Percentiles rank a stretch among this genome's conserved stretches.
phyloP scores from a whole-genome alignment of 2,329 filamentous ascomycete genomes.

The Leptosphaerulina australis region DNA sequence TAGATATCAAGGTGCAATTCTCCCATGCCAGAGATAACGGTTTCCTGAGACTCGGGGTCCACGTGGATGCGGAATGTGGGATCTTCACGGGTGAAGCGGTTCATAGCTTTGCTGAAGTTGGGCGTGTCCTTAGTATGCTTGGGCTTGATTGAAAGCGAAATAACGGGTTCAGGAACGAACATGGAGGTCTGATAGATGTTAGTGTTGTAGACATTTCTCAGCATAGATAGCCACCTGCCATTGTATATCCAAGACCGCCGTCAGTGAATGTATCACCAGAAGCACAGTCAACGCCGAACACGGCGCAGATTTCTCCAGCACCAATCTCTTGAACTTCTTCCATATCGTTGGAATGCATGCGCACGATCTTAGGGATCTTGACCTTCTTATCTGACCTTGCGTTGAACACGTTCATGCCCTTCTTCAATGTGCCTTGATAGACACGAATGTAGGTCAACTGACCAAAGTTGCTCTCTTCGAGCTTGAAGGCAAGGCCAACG shows the following conservation, averaged over 20 bases:
- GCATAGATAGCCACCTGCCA: slow-evolving; percentile 57
- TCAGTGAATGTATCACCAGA: slow-evolving; percentile 99
- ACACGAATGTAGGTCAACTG: slow-evolving; percentile 98
- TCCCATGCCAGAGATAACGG: slow-evolving; percentile 98
- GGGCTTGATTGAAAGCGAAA: slow-evolving; percentile 95
- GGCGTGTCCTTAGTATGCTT: slow-evolving; percentile 90
- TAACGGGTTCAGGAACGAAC: slow-evolving; percentile 97
- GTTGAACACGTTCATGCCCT: slow-evolving; percentile 91
- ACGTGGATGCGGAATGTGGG: slow-evolving; percentile 96
- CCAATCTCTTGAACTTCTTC: slow-evolving; percentile 92
- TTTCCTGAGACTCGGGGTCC: slow-evolving; percentile 90
- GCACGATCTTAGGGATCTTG: slow-evolving; percentile 93
- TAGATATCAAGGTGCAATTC: slow-evolving; percentile 97
- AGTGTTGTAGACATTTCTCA: slow-evolving; percentile 14
- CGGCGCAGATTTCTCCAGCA: slow-evolving; percentile 96
- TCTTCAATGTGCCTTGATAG: slow-evolving; percentile 89
- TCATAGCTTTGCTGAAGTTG: slow-evolving; percentile 98
- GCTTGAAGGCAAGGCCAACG: slow-evolving; percentile 95
- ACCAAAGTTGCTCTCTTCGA: slow-evolving; percentile 98
- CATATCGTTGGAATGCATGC: slow-evolving; percentile 99
- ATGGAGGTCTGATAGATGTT: slow-evolving; percentile 70
- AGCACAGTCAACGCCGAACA: slow-evolving; percentile 97
- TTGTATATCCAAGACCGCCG: slow-evolving; percentile 86
- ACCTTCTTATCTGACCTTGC: slow-evolving; percentile 94
- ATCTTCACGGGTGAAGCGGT: slow-evolving; percentile 97